Conservation (phyloP, 345 rosid genomes). For the Mangifera indica region DNA sequence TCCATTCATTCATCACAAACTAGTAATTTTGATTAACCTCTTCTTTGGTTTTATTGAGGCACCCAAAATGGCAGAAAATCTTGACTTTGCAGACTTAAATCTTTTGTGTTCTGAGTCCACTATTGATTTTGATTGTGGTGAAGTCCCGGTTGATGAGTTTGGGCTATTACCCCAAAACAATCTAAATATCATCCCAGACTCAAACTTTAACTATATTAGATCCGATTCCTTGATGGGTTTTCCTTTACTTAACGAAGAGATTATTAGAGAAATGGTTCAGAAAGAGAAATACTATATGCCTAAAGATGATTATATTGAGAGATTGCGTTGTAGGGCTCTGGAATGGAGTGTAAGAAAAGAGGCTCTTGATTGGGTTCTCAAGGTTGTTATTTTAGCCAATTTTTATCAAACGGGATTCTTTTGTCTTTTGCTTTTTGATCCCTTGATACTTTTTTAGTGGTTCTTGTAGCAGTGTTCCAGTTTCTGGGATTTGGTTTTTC, state of each 20-base stretch:
- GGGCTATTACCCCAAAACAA: conserved; percentile 21
- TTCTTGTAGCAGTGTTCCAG: conserved; percentile 1
- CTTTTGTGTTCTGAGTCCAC: conserved; percentile 53
- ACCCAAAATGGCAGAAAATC: conserved; percentile 51
- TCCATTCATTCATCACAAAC: conserved; percentile 7
- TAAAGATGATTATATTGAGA: conserved; percentile 48
- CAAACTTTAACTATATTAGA: conserved; percentile 27
- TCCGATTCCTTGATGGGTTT: conserved; percentile 39
- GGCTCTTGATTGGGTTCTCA: conserved; percentile 67
- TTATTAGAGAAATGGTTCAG: conserved; percentile 52
- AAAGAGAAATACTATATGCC: conserved; percentile 58
- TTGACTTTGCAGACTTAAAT: conserved; percentile 37
- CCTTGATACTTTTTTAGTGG: conserved; percentile 1
- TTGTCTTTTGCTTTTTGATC: conserved; percentile 20
- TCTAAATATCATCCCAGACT: conserved; percentile 25
- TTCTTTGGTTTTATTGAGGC: conserved; percentile 16
- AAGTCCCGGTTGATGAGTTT: conserved; percentile 19
- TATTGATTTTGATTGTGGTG: conserved; percentile 29
- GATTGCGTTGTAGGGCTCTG: conserved; percentile 54
- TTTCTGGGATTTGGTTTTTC: conserved; percentile 13
- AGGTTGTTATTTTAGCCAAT: conserved; percentile 36
- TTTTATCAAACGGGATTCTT: background rate
- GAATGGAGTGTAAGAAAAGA: conserved; percentile 49
- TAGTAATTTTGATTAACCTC: conserved; percentile 30
- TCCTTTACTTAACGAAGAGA: conserved; percentile 47